These are phyloP conservation scores for Ceratobasidium sp. DNA, from an alignment of 1,284 basidiomycete species.

Conservation along the genomic window DNA sequence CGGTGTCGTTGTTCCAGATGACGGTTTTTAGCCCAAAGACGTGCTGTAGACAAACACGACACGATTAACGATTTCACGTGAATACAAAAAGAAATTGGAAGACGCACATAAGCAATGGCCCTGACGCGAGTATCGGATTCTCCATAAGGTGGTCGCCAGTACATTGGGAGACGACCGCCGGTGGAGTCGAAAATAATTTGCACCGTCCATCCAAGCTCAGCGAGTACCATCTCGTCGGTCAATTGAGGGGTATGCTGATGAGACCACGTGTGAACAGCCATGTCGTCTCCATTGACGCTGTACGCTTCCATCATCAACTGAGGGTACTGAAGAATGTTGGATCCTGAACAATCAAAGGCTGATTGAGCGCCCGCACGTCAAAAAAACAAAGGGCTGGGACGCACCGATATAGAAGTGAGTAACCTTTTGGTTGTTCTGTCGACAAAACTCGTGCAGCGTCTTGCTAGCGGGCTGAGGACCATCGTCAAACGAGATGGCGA, in stretches of 20 bases:
- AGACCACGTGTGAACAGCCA: constrained; percentile 67
- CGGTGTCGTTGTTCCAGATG: constrained; percentile 56
- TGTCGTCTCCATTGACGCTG: constrained; percentile 67
- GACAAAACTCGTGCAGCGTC: constrained; percentile 54
- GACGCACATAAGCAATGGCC: constrained; percentile 50
- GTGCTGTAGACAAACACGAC: constrained; percentile 12
- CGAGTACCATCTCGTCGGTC: constrained; percentile 58
- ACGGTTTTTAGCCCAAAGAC: constrained; percentile 53
- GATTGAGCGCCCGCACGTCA: constrained; percentile 10
- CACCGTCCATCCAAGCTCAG: constrained; percentile 62
- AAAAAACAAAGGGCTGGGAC: constrained; percentile 45
- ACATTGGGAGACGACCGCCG: constrained; percentile 50
- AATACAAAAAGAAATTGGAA: background rate
- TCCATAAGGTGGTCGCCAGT: constrained; percentile 53
- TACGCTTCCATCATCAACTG: constrained; percentile 69
- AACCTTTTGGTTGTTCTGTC: constrained; percentile 54
- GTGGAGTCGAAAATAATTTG: constrained; percentile 61
- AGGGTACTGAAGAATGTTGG: constrained; percentile 73
- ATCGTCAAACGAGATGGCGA: constrained; percentile 76
- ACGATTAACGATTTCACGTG: too few species aligned
- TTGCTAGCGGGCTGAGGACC: constrained; percentile 74
- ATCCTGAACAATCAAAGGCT: constrained; percentile 59
- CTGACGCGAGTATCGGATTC: constrained; percentile 56
- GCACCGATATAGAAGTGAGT: constrained; percentile 51
- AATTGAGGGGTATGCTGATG: constrained; percentile 57